Evolutionary conservation across 495 filamentous ascomycete genomes (phyloP).

Genomic region (Penicillium manginii): DNA sequence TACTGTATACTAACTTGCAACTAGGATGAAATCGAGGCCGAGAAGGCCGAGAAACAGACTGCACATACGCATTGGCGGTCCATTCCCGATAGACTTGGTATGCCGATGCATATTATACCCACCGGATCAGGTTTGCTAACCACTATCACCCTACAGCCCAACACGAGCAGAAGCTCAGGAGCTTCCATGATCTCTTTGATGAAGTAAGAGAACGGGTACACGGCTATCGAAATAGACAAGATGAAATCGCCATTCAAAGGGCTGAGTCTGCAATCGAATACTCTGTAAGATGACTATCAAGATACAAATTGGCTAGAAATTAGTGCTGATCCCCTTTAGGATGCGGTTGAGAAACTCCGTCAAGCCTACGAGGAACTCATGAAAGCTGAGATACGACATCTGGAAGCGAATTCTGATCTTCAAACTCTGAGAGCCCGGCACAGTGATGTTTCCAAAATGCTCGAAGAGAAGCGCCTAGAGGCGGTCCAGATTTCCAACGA

Average conservation of each 20-base stretch:
- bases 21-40: slow-evolving; percentile 49
- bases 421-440: slow-evolving; percentile 66
- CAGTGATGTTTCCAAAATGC: slow-evolving; percentile 53
- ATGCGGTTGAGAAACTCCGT: slow-evolving; percentile 62
- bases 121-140: slow-evolving; percentile 17
- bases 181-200: slow-evolving; percentile 44
- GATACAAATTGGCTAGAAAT: background rate
- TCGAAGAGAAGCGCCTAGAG: slow-evolving; percentile 51
- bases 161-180: slow-evolving; percentile 54
- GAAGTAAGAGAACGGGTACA: slow-evolving; percentile 44
- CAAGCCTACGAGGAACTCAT: slow-evolving; percentile 63
- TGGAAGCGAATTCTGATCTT: slow-evolving; percentile 82
- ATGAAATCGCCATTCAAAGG: slow-evolving; percentile 62
- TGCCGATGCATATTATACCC: slow-evolving; percentile 14
- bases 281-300: slow-evolving; percentile 49
- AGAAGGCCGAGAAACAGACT: slow-evolving; percentile 62
- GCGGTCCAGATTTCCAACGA: slow-evolving; percentile 38
- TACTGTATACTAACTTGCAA: slow-evolving; percentile 21
- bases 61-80: slow-evolving; percentile 62
- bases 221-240: slow-evolving; percentile 53
- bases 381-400: slow-evolving; percentile 65
- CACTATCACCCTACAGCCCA: slow-evolving; percentile 41
- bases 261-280: slow-evolving; percentile 66
- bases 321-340: slow-evolving; percentile 40
- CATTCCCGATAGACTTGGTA: slow-evolving; percentile 73